Base-by-base conservation (phyloP, 371 early-diverging fungal species). In the Mucor plumbeus region DNA sequence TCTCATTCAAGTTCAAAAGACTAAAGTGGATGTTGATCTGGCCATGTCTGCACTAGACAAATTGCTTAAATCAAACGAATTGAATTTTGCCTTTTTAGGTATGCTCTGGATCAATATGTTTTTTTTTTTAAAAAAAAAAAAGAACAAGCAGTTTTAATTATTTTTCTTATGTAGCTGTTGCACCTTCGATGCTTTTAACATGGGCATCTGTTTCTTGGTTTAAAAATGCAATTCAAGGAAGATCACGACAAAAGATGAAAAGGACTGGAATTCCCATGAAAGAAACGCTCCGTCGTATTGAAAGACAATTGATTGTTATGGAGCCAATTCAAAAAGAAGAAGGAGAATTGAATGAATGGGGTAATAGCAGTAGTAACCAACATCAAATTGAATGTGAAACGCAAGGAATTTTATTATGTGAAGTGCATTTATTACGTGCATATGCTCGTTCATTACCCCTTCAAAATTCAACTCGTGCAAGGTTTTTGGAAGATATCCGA, bases 31-130 rank as follows among this genome's bases (percentile, higher is more conserved):
- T 75, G 86, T 94, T 13, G 96, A 93, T 61, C 75, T 93, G 9
- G 96, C 97, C 33, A 92, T 98, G 93, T 84, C 92, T 0, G 97
- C 96, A 0, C 71, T 98, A 19, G 98, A 98, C 77, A 94, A 96
- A 69, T 88, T 98, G 36, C 84, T 98, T 53, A 88, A 90, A 68
- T 90, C 97, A 0, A 97, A 98, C 78, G 98, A 98, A 73, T 88
- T 98, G 60, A 98, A 97, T 68, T 98, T 98, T 87, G 92, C 94
- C 11, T 88, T 98, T 67, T 70, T 98, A 44, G 83, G 83, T 80
- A 75, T 61, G 34, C 26, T 9, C 38, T 26, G 26, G 26, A 26
- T 26, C 26, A 1, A 26, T 26, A 3, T 26, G 26, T 26, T 1
- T 38, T 38, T 38, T 31, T 26, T 56, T 56, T 33, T 35, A 35